phyloP scores from a whole-genome alignment of 257 asterid species.

The Solanum arcanum region DNA sequence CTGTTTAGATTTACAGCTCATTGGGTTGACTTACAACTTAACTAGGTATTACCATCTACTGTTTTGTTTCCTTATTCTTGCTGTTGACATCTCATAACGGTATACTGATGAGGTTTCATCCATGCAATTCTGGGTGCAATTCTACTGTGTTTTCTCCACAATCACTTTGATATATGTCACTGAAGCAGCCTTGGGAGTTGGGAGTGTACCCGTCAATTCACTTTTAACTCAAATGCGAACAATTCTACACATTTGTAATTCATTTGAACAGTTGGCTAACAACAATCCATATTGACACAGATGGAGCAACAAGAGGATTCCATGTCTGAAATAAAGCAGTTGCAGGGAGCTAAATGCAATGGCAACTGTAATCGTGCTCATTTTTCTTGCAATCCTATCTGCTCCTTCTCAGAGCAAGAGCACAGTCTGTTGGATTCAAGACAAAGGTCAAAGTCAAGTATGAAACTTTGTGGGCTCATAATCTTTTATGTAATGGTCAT shows the following conservation, averaged over 20 bases:
- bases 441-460: constrained; percentile 44
- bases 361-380: constrained; percentile 5
- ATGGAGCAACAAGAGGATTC: constrained; percentile 33
- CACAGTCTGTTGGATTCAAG: constrained; percentile 21
- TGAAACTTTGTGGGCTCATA: constrained; percentile 52
- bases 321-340: constrained; percentile 11
- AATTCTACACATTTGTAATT: not conserved
- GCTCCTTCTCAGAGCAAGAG: constrained; percentile 53
- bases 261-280: not conserved
- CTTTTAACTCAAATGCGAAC: not conserved
- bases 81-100: not conserved
- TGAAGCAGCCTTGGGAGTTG: not conserved
- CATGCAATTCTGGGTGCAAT: not conserved
- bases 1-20: not conserved
- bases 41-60: not conserved
- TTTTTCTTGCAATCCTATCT: constrained; percentile 39
- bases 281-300: constrained; percentile 9
- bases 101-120: not conserved
- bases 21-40: not conserved
- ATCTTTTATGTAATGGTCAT: constrained; percentile 39
- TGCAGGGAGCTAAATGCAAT: constrained; percentile 11
- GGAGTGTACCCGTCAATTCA: not conserved
- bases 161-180: not conserved
- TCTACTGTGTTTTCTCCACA: not conserved
- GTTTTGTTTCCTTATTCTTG: not conserved